Conservation (phyloP, 2,329 filamentous ascomycete genomes). For the Arachnopeziza araneosa region DNA sequence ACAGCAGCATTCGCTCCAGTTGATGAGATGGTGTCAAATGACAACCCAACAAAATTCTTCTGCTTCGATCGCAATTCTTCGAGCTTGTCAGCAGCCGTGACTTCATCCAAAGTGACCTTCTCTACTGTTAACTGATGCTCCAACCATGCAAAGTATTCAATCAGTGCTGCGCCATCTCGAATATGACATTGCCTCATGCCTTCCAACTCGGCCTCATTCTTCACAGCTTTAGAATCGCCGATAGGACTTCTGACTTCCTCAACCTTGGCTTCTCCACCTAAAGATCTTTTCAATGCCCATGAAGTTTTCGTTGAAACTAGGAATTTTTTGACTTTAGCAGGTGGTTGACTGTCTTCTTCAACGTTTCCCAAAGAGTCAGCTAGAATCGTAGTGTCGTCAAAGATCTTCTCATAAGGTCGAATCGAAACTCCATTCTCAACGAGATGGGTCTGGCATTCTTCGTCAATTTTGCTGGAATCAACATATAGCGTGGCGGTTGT, state of each 20-base stretch:
- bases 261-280: constrained; percentile 80
- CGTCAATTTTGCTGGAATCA: constrained; percentile 69
- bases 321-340: constrained; percentile 52
- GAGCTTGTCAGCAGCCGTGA: constrained; percentile 85
- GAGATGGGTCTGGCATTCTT: constrained; percentile 65
- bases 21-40: constrained; percentile 93
- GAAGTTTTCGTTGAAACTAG: constrained; percentile 84
- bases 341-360: constrained; percentile 31
- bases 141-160: constrained; percentile 93
- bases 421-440: constrained; percentile 63
- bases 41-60: constrained; percentile 78
- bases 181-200: constrained; percentile 95
- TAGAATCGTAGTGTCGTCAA: constrained; percentile 67
- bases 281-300: constrained; percentile 81
- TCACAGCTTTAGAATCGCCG: constrained; percentile 86
- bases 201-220: constrained; percentile 82
- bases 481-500: constrained; percentile 76
- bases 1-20: constrained; percentile 80
- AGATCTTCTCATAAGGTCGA: constrained; percentile 77
- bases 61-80: constrained; percentile 65
- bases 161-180: constrained; percentile 84
- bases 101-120: constrained; percentile 73
- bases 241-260: constrained; percentile 86
- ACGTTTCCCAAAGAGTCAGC: constrained; percentile 39
- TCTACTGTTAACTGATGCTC: constrained; percentile 79